Evolutionary conservation across 306 rosid genomes (phyloP), one percentile per base, ranked within the genome.

Genomic region (Inga oerstediana): DNA sequence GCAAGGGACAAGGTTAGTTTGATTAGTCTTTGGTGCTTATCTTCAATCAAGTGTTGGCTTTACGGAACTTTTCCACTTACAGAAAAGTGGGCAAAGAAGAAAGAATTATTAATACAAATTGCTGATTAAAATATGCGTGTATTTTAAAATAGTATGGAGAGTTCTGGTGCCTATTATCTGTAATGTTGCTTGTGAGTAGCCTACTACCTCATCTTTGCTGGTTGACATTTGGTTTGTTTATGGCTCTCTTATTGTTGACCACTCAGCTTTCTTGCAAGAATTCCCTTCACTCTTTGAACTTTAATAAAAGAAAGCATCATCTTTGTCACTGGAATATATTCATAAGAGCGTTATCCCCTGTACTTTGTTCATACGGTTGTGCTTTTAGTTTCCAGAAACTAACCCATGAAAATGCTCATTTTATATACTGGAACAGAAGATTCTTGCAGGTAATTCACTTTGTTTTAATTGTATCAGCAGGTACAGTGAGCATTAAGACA

Each of bases 191-290:
- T 91, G 97, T 91, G 97, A 92, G 81, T 76, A 86, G 85, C 93
- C 94, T 89, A 88, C 89, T 86, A 81, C 94, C 89, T 80, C 91
- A 82, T 86, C 90, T 88, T 95, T 89, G 83, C 82, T 90, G 85
- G 96, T 92, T 88, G 97, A 81, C 90, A 87, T 89, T 92, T 89
- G 87, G 84, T 87, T 88, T 72, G 79, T 82, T 37, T 76, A 72
- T 82, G 86, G 75, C 80, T 85, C 86, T 84, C 64, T 83, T 84
- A 59, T 82, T 83, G 79, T 73, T 85, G 80, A 67, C 87, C 86
- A 75, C 86, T 86, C 70, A 76, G 82, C 79, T 82, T 85, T 84
- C 84, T 88, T 83, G 85, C 82, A 88, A 79, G 76, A 77, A 75
- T 77, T 81, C 39, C 52, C 83, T 82, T 49, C 67, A 39, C 39